Percentiles rank a stretch among this genome's conserved stretches.
Conservation (phyloP, 768 basidiomycete genomes). For the Podaxis sp. region DNA sequence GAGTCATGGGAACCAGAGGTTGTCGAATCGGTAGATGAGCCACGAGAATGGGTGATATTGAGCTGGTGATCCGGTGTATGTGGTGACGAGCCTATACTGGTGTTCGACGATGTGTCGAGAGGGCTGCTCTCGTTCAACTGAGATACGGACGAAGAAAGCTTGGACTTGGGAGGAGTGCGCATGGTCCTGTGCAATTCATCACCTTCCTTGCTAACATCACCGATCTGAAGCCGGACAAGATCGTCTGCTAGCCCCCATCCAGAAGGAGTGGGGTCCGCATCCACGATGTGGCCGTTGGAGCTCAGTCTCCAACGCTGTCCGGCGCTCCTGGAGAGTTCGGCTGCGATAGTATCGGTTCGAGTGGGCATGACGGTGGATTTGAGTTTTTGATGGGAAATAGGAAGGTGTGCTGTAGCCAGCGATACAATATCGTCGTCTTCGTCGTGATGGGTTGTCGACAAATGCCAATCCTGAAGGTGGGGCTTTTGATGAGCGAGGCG, state of each 20-base stretch:
- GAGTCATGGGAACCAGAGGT: conserved; percentile 61
- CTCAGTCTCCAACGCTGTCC: conserved; percentile 66
- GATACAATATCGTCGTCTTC: conserved; percentile 27
- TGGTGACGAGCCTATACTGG: conserved; percentile 74
- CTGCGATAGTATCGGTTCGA: conserved; percentile 39
- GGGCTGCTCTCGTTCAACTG: conserved; percentile 69
- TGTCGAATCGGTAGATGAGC: conserved; percentile 79
- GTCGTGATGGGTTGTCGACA: conserved; percentile 34
- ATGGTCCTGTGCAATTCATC: conserved; percentile 55
- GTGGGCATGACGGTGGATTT: conserved; percentile 41
- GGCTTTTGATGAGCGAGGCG: conserved; percentile 17
- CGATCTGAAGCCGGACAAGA: conserved; percentile 70
- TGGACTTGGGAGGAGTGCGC: conserved; percentile 69
- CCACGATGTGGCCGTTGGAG: conserved; percentile 61
- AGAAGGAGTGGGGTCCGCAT: conserved; percentile 48
- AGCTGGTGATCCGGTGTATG: conserved; percentile 67
- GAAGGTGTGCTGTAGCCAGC: conserved; percentile 32
- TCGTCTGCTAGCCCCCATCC: conserved; percentile 77
- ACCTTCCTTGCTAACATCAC: conserved; percentile 48
- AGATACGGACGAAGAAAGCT: conserved; percentile 51
- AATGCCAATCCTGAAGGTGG: conserved; percentile 46
- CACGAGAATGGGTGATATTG: conserved; percentile 72
- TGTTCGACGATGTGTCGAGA: conserved; percentile 69
- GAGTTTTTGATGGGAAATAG: conserved; percentile 20
- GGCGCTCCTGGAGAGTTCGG: conserved; percentile 39